Base-by-base conservation (phyloP, 192 early-diverging fungal species). In the Linnemannia hyalina region DNA sequence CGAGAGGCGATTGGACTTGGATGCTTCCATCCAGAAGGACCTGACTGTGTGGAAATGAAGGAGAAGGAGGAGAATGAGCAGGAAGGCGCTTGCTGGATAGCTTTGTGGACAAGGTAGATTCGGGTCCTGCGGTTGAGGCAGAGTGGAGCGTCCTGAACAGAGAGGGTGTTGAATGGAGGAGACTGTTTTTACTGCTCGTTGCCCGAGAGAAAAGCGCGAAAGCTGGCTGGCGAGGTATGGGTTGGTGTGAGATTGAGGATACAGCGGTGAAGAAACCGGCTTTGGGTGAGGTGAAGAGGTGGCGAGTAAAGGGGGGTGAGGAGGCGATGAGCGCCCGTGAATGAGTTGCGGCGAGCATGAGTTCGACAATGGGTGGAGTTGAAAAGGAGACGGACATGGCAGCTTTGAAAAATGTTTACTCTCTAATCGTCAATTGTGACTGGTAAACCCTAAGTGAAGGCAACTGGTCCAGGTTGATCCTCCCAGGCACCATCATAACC, bases 341-440 rank as follows among this genome's bases (percentile, higher is more conserved):
- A 38, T 74, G 82, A 20, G 75, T 69, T 35, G 60, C 42, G 18
- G 71, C 52, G 46, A 77, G 29, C 76, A 77, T 82, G 36, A 38
- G 35, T 57, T 75, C 32, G 44, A 36, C 44, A 54, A 73, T 47
- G 72, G 44, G 41, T 40, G 23, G 16, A 72, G 41, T 11, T 7
- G 22, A 18, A 73, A 73, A 60, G 22, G 16, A 55, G 4, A 65
- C 29, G 60, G 60, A 65, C 60, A 65, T 3, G 60, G 29, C 60
- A 65, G 55, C 13, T 18, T 26, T 6, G n/a, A 26, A 57, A 57
- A 57, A 57, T 57, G 60, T 65, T 26, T 65, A 65, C 29, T 10
- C 8, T 13, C 26, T 11, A 35, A 35, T 40, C 38, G 29, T 4
- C 1, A 63, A 10, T 4, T 32, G 60, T 65, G 60, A 65, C 60